Conservation (phyloP, 495 filamentous ascomycete genomes). For the Hypoxylon perforatum region DNA sequence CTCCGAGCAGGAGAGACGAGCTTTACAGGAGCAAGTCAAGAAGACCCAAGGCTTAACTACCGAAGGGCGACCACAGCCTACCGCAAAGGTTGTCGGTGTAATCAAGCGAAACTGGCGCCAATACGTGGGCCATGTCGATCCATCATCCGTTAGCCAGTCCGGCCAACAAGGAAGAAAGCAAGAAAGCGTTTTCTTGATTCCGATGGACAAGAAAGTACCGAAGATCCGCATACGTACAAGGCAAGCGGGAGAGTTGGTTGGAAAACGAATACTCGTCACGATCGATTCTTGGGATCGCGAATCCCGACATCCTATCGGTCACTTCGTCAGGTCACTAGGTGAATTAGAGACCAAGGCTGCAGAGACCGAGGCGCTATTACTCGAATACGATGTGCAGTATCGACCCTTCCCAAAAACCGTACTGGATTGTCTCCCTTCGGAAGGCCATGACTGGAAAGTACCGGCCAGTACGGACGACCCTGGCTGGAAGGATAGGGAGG, state of each 20-base stretch:
- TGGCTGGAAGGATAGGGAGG: constrained; percentile 85
- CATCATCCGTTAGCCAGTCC: constrained; percentile 78
- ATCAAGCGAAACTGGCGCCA: constrained; percentile 97
- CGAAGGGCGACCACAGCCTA: constrained; percentile 88
- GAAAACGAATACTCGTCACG: constrained; percentile 92
- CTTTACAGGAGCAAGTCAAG: constrained; percentile 89
- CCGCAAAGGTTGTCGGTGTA: constrained; percentile 90
- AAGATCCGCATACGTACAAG: constrained; percentile 94
- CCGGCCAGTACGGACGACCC: constrained; percentile 78
- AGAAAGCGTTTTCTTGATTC: constrained; percentile 91
- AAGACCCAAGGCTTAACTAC: constrained; percentile 79
- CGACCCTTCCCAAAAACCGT: constrained; percentile 96
- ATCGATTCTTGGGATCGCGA: constrained; percentile 96
- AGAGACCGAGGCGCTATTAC: constrained; percentile 91
- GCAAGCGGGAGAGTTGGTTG: constrained; percentile 86
- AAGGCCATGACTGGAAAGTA: constrained; percentile 95
- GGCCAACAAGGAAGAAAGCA: constrained; percentile 80
- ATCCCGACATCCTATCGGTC: constrained; percentile 89
- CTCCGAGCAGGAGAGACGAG: constrained; percentile 84
- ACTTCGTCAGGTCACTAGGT: constrained; percentile 92
- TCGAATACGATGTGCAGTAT: constrained; percentile 98
- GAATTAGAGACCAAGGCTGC: constrained; percentile 95
- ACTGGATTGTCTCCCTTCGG: constrained; percentile 87
- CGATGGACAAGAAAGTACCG: constrained; percentile 97
- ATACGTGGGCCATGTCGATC: constrained; percentile 94